A percentile compares a stretch with the other conserved stretches of the same genome.
phyloP scores from a whole-genome alignment of 176 grass and related monocot species.

The Thinopyrum elongatum region DNA sequence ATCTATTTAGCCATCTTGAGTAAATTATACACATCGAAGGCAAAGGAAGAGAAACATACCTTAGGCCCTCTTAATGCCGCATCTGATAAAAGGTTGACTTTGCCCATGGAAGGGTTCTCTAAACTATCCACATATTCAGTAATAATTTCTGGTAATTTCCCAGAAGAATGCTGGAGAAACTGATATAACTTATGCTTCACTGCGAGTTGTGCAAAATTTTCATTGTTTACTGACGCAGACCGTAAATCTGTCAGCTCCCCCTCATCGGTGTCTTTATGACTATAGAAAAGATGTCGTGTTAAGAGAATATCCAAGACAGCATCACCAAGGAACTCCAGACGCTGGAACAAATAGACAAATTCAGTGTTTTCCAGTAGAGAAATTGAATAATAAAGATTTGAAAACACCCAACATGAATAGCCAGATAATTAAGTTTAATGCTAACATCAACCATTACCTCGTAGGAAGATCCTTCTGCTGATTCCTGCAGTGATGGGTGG shows the following conservation, averaged over 20 bases:
- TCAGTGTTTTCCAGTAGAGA: constrained; percentile 19
- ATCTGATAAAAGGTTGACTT: constrained; percentile 36
- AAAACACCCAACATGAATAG: constrained; percentile 25
- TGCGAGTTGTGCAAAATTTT: constrained; percentile 86
- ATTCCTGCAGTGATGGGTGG: constrained; percentile 78
- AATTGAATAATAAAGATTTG: constrained; percentile 18
- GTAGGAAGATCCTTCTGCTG: constrained; percentile 63
- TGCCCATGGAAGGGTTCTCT: constrained; percentile 40
- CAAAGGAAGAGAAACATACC: constrained; percentile 41
- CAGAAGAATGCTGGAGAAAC: constrained; percentile 75
- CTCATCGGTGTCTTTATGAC: constrained; percentile 64
- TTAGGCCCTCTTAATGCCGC: constrained; percentile 60
- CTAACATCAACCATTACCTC: constrained; percentile 46
- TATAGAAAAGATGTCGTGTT: constrained; percentile 69
- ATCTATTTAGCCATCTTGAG: constrained; percentile 10
- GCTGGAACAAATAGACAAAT: constrained; percentile 38
- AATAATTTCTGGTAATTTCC: constrained; percentile 59
- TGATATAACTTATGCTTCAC: constrained; percentile 74
- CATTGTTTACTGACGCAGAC: constrained; percentile 88
- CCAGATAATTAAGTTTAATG: constrained; percentile 18
- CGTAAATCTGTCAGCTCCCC: constrained; percentile 90
- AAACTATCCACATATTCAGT: constrained; percentile 62
- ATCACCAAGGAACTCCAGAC: constrained; percentile 94
- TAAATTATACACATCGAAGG: background rate
- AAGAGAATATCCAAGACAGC: constrained; percentile 86